Evolutionary conservation across 768 basidiomycete genomes (phyloP), one percentile per base, ranked within the genome.

Genomic region (Trametes coccinea): DNA sequence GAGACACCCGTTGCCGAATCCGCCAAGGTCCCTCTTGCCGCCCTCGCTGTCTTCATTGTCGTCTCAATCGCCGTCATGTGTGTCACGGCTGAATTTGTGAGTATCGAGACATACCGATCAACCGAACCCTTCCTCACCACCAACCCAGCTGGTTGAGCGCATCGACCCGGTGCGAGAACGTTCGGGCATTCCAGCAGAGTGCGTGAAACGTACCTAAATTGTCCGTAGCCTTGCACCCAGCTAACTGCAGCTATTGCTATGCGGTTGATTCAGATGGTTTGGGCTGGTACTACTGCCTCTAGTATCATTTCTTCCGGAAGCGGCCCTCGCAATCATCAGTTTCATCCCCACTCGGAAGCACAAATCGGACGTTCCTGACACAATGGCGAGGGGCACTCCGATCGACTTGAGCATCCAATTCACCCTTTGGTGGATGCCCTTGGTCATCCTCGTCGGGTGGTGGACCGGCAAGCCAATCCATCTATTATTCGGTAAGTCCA

Each of bases 361-460:
- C 11, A 37, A 37, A 11, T 37, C 11, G 43, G 41, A 74, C 41
- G 66, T 79, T 11, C 39, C 43, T n/a, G 39, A 49, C 11, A 3
- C 53, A 3, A 22, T 41, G n/a, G 89, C 89, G 1, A 83, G 82
- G 67, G 87, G 79, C 1, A 80, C 84, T n/a, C 84, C 88, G 3
- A 91, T 92, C 60, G 90, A 92, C 70, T 77, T 90, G 39, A 86
- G 85, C 67, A 89, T 91, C 56, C 90, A 92, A 66, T 90, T 92
- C 71, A 79, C 79, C 13, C 76, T 91, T 14, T 89, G 89, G 72
- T 92, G 90, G 90, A 86, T 86, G 81, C 89, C 90, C 0, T 78
- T 89, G 64, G 69, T 90, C 34, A 80, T 87, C 2, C 69, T 92
- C 33, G 73, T 90, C 30, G 85, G 81, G 0, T 92, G 90, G 90